Evolutionary conservation across 2,329 filamentous ascomycete species (phyloP).

Genomic region (Colletotrichum orbiculare): DNA sequence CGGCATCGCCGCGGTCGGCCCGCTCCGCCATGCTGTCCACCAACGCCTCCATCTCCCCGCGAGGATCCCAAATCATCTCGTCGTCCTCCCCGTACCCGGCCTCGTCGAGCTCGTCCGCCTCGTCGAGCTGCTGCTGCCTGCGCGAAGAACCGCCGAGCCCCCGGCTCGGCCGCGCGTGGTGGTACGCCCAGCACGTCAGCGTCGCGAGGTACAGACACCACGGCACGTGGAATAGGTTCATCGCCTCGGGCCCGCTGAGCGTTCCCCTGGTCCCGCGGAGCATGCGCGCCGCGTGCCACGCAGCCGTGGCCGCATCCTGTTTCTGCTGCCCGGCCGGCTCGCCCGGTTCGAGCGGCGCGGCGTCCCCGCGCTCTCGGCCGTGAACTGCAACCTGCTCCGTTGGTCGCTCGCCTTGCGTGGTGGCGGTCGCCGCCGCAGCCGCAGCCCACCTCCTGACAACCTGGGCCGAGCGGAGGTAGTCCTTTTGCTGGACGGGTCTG

Average conservation of each 20-base stretch:
- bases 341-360: no score
- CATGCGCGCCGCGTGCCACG: constrained; percentile 65
- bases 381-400: no score
- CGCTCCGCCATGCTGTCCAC: constrained; percentile 52
- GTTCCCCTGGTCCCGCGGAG: constrained; percentile 61
- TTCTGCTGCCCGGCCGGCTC: background rate
- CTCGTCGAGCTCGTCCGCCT: constrained; percentile 33
- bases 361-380: no score
- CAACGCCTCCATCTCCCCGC: constrained; percentile 59
- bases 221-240: constrained; percentile 68
- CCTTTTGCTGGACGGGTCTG: constrained; percentile 59
- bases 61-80: constrained; percentile 62
- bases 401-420: background rate
- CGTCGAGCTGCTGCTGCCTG: constrained; percentile 25
- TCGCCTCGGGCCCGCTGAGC: constrained; percentile 61
- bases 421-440: constrained; percentile 9
- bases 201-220: constrained; percentile 72
- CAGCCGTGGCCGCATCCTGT: constrained; percentile 53
- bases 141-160: constrained; percentile 1
- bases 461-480: constrained; percentile 61
- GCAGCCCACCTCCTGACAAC: constrained; percentile 63
- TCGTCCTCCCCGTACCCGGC: constrained; percentile 47
- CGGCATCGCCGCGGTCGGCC: constrained; percentile 39
- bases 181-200: constrained; percentile 67
- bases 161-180: constrained; percentile 51